Percentiles rank a stretch among this genome's conserved stretches.
Evolutionary conservation across 2,329 filamentous ascomycete species (phyloP).

Genomic region (Chalaropsis thielavioides): DNA sequence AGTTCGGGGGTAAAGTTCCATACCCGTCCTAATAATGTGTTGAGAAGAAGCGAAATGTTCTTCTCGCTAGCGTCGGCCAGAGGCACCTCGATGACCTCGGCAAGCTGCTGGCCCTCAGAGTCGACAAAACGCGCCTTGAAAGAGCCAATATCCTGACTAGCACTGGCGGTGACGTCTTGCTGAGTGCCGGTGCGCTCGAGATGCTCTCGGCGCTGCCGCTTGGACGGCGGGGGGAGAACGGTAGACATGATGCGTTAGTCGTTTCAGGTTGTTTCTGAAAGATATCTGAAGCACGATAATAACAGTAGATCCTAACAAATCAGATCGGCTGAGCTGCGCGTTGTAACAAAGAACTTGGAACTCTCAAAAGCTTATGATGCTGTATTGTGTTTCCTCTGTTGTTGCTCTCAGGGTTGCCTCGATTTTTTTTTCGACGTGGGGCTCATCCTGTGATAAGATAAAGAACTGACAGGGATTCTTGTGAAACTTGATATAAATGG

Average conservation of each 20-base stretch:
- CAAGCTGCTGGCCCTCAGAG: constrained; percentile 55
- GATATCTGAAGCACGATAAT: neutral
- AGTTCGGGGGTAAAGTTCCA: constrained; percentile 19
- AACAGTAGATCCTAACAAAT: neutral
- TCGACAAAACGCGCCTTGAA: constrained; percentile 82
- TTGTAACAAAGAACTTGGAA: neutral
- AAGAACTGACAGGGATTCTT: constrained; percentile 6
- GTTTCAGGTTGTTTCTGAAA: neutral
- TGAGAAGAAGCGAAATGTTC: constrained; percentile 76
- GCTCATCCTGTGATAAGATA: constrained; percentile 8
- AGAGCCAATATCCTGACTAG: constrained; percentile 56
- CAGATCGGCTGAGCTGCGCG: neutral
- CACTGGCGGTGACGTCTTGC: constrained; percentile 55
- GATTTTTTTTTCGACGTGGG: constrained; percentile 14
- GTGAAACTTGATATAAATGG: neutral
- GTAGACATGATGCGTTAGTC: constrained; percentile 50
- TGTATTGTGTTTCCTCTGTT: neutral
- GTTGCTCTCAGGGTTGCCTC: neutral
- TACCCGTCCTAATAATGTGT: constrained; percentile 67
- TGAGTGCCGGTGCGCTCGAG: constrained; percentile 58
- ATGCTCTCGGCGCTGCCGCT: constrained; percentile 66
- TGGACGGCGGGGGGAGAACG: constrained; percentile 67
- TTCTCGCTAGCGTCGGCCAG: constrained; percentile 75
- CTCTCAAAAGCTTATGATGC: neutral
- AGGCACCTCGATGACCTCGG: constrained; percentile 58